These are phyloP conservation scores for Amesomyces nigricolor DNA, from an alignment of 2,329 filamentous ascomycete species.

Conservation along the genomic window DNA sequence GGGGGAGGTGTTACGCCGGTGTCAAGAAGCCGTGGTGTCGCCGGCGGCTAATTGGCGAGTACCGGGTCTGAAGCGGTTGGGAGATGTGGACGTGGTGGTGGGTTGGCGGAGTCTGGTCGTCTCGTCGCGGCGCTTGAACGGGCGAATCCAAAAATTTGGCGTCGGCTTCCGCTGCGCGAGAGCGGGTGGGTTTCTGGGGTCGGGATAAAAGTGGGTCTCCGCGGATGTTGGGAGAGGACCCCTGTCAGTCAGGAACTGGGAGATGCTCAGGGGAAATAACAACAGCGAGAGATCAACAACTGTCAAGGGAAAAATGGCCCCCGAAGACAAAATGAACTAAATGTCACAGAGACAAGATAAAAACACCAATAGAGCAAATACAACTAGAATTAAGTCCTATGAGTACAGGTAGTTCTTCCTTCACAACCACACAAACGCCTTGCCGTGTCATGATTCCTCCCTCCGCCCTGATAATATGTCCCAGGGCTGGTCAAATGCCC, in stretches of 20 bases:
- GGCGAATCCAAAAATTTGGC: constrained; percentile 13
- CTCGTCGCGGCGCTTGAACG: neutral
- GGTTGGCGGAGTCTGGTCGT: neutral
- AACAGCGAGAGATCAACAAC: too few relatives aligned
- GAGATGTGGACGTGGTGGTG: neutral
- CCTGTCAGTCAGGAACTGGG: too few relatives aligned
- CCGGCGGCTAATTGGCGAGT: neutral
- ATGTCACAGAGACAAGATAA: neutral
- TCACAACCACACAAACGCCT: constrained; percentile 10
- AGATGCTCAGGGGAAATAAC: too few relatives aligned
- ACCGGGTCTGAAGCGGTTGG: neutral
- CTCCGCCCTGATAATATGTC: neutral
- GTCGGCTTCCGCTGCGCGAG: neutral
- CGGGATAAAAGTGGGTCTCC: constrained; percentile 8
- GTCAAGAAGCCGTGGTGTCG: neutral
- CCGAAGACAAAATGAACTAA: neutral
- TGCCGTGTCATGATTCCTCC: constrained; percentile 2
- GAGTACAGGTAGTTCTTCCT: neutral
- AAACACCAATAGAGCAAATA: neutral
- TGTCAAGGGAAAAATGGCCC: neutral
- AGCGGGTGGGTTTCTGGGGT: neutral
- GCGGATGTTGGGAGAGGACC: neutral
- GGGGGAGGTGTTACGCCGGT: too few relatives aligned
- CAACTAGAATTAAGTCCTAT: too few relatives aligned
- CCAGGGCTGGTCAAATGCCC: neutral